Evolutionary conservation across 306 rosid genomes (phyloP), one percentile per base, ranked within the genome.

Genomic region (Citrullus amarus): DNA sequence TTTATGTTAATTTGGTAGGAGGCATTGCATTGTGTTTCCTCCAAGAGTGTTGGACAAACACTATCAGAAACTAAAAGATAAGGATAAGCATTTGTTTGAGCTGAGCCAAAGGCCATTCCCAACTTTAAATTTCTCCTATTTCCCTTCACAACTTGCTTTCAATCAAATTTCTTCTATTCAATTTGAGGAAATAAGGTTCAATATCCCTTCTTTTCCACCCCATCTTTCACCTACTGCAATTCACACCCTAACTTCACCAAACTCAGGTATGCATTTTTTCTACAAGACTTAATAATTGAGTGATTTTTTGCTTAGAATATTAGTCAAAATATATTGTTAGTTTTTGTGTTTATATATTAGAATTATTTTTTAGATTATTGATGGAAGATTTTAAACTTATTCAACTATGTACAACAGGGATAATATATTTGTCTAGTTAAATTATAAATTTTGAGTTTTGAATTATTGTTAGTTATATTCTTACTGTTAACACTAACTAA

Each of bases 21-120:
- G 57, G 39, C 76, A 70, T 71, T 43, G 55, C 59, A 71, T 71
- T 48, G 59, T 71, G 43, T 71, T 71, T 48, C 58, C 58, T 53
- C 58, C 77, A 46, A 28, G 14, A 71, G 43, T 71, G 34, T 53
- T 71, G 55, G 77, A 71, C 8, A 71, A 71, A 28, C 58, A 46
- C 22, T 71, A 71, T 48, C 7, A 71, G 11, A 71, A 71, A 71
- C 13, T 71, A 10, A 25, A 46, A 28, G 36, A 25, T 13, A 46
- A 48, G 55, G 77, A 71, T 28, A 4, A 71, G 58, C 57, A 8
- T 71, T 71, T 71, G 77, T 50, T 48, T 28, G 77, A 71, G 41
- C 11, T 71, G 41, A 71, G 77, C 43, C 58, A 15, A 71, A 71
- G 58, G 58, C 43, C 59, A 3, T 71, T 71, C 39, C 77, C 77